Base-by-base conservation (phyloP, 352 stramenopile genomes). In the Pythium scleroteichum region DNA sequence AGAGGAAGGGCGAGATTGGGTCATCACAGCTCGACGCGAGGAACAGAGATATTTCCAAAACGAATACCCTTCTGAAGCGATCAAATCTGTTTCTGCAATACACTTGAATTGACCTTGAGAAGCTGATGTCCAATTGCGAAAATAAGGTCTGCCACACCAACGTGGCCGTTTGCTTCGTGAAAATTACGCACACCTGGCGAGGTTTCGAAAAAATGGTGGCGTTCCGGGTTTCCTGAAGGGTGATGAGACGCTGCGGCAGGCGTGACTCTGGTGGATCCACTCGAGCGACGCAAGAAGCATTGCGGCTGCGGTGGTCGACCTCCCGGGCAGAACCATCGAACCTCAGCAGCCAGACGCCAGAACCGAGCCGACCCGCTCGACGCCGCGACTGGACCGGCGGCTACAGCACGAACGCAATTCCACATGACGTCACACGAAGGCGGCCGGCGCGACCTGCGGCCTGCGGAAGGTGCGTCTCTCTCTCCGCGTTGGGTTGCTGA, bases 231-330 rank as follows among this genome's bases (percentile, higher is more conserved):
- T 38, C 26, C 44, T 29, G 40, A 49, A 33, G 57, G 57, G 56
- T 56, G 59, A 66, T 66, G 59, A 66, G 59, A 66, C 59, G 32
- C 39, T 59, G 58, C 58, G 57, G 35, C 29, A 9, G 44, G 17
- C 19, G 50, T 65, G 58, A 65, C 58, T 47, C 19, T 67, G 29
- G 59, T 67, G 51, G 60, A 67, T 67, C 60, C 59, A 66, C 50
- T 29, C 23, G 8, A 40, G 13, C 46, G 47, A 40, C 35, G 35
- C 44, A 45, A 67, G 32, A 64, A 26, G 33, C 51, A 57, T 17
- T 13, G 26, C 13, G 40, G 46, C 50, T 42, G 42, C 57, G 48
- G 57, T 64, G 57, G 57, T 64, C 56, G 56, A 64, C 56, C 52
- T 45, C 35, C n/a, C 42, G 17, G 19, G 49, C 24, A 47, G 35